These are phyloP conservation scores for Esteya vermicola DNA, from an alignment of 2,329 filamentous ascomycete species.

Conservation along the genomic window DNA sequence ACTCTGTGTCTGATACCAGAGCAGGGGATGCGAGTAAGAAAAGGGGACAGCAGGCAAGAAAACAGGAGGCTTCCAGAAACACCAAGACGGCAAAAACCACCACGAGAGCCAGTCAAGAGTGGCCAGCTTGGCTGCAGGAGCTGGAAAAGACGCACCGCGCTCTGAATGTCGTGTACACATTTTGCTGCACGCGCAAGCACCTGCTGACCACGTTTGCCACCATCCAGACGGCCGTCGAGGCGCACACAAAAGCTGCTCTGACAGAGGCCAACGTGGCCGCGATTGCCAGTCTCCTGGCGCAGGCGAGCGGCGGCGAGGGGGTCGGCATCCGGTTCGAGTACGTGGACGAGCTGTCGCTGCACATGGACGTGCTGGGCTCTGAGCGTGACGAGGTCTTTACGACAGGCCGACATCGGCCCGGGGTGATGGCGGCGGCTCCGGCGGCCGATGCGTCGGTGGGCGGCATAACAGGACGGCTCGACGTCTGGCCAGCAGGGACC, in stretches of 20 bases:
- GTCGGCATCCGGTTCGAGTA: constrained; percentile 67
- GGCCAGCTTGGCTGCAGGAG: constrained; percentile 61
- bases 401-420: constrained; percentile 30
- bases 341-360: constrained; percentile 70
- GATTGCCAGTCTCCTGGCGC: constrained; percentile 43
- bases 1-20: too few species aligned
- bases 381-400: constrained; percentile 52
- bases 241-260: constrained; percentile 59
- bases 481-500: too few species aligned
- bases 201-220: constrained; percentile 84
- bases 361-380: constrained; percentile 62
- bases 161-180: constrained; percentile 85
- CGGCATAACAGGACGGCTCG: constrained; percentile 35
- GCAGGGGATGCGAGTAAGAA: too few species aligned
- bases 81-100: background rate
- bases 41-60: too few species aligned
- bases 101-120: constrained; percentile 25
- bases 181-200: constrained; percentile 86
- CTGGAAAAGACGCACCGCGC: constrained; percentile 69
- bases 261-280: constrained; percentile 67
- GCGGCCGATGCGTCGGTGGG: constrained; percentile 43
- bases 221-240: constrained; percentile 71
- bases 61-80: background rate
- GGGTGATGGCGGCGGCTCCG: constrained; percentile 23
- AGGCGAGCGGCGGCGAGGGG: background rate